Evolutionary conservation across 2,329 filamentous ascomycete genomes (phyloP), one percentile per base, ranked within the genome.

Genomic region (Penicillium concentricum): DNA sequence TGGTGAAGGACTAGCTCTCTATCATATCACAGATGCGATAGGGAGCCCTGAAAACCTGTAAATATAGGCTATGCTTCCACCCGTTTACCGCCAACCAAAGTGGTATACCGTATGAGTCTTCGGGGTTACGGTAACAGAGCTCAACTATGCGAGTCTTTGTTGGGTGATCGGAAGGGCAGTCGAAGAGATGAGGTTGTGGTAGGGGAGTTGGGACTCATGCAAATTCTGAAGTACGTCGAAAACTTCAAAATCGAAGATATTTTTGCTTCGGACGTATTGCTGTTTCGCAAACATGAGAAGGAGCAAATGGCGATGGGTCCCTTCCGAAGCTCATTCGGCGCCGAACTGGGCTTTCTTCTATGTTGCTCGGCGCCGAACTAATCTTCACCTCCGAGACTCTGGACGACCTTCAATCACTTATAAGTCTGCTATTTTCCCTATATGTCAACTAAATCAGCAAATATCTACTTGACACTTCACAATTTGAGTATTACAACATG

Each of bases 1-100:
- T n/a, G n/a, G n/a, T n/a, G n/a, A n/a, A n/a, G n/a, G n/a, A n/a
- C n/a, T n/a, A n/a, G n/a, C n/a, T n/a, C n/a, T 28, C 9, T 28
- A 9, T 28, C 26, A 28, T 28, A 7, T 28, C 26, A 5, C 22
- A 24, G 22, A 24, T 24, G 22, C 3, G 22, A 24, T 24, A n/a
- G n/a, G n/a, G n/a, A n/a, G n/a, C n/a, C n/a, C n/a, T n/a, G n/a
- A n/a, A n/a, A n/a, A n/a, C n/a, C n/a, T n/a, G n/a, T n/a, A n/a
- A n/a, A n/a, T n/a, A n/a, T n/a, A 4, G 24, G 24, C 24, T 6
- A 6, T 26, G 24, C 6, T 26, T 6, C 5, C 24, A 26, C 24
- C 9, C 9, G 2, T 28, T 42, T 26, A 88, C 87, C 87, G 90
- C 20, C 87, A 88, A 6, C 83, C 81, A 1, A 90, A 69, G 35